A percentile compares a stretch with the other conserved stretches of the same genome.
phyloP scores from a whole-genome alignment of 139 green algal species.

The Zygnema cylindricum region DNA sequence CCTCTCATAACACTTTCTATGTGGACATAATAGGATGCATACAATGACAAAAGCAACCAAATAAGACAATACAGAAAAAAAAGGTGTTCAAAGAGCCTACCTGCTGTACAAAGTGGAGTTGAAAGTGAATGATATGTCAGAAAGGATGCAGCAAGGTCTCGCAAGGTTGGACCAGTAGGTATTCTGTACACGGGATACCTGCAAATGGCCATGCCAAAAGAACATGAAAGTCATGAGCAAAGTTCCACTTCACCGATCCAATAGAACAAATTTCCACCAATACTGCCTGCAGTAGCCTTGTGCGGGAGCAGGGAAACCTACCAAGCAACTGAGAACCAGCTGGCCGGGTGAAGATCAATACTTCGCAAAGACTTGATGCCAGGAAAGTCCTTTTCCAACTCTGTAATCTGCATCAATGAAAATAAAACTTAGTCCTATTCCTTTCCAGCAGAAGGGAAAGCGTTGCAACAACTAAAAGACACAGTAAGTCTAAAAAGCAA shows the following conservation, averaged over 20 bases:
- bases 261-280: no score
- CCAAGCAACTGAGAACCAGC: conserved; percentile 57
- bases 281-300: no score
- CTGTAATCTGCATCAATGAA: conserved; percentile 27
- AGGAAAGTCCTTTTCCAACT: not conserved
- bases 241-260: no score
- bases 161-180: conserved; percentile 20
- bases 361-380: not conserved
- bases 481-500: no score
- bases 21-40: no score
- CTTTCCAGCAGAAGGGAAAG: no score
- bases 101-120: conserved; percentile 31
- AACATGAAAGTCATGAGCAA: no score
- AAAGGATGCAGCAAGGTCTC: conserved; percentile 50
- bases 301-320: conserved; percentile 1
- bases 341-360: conserved; percentile 32
- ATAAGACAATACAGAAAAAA: not conserved
- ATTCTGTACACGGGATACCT: conserved; percentile 62
- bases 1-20: no score
- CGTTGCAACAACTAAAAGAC: no score
- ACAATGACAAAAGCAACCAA: no score
- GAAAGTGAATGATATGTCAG: conserved; percentile 59
- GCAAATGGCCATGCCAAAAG: not conserved
- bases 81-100: not conserved
- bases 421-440: no score